These are phyloP conservation scores for Penicillium manginii DNA, from an alignment of 495 filamentous ascomycete genomes.

Conservation along the genomic window DNA sequence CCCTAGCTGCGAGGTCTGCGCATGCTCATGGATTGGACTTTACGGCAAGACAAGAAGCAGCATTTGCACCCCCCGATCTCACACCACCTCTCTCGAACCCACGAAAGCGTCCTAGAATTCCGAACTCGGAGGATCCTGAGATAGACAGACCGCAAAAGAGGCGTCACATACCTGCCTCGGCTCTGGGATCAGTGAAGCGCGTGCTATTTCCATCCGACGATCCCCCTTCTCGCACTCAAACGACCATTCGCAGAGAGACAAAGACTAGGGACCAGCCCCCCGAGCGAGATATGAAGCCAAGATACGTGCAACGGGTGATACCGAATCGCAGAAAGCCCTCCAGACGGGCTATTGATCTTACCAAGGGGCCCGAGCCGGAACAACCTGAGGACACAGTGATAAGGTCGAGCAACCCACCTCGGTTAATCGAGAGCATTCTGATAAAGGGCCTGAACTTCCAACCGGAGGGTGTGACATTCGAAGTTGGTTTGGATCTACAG, in stretches of 20 bases:
- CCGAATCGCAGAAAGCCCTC: too few relatives aligned
- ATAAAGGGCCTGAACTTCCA: background rate
- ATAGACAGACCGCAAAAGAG: background rate
- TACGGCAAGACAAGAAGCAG: background rate
- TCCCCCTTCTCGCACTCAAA: too few relatives aligned
- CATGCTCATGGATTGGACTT: background rate
- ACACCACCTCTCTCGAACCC: background rate
- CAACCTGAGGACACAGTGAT: background rate
- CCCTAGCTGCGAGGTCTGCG: background rate
- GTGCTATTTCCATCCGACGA: background rate
- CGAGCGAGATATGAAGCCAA: too few relatives aligned
- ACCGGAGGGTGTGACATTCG: background rate
- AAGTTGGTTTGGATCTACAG: conserved; percentile 18
- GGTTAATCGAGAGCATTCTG: background rate
- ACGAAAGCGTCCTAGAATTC: too few relatives aligned
- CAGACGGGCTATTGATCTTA: background rate
- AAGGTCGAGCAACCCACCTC: background rate
- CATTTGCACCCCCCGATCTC: background rate
- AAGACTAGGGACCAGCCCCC: too few relatives aligned
- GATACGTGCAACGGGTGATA: too few relatives aligned
- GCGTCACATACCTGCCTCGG: background rate
- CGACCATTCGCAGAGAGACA: too few relatives aligned
- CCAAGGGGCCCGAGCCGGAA: background rate
- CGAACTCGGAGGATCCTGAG: background rate
- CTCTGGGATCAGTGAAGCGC: too few relatives aligned